Evolutionary conservation across 2,329 filamentous ascomycete genomes (phyloP).

Genomic region (Colletotrichum shisoi): DNA sequence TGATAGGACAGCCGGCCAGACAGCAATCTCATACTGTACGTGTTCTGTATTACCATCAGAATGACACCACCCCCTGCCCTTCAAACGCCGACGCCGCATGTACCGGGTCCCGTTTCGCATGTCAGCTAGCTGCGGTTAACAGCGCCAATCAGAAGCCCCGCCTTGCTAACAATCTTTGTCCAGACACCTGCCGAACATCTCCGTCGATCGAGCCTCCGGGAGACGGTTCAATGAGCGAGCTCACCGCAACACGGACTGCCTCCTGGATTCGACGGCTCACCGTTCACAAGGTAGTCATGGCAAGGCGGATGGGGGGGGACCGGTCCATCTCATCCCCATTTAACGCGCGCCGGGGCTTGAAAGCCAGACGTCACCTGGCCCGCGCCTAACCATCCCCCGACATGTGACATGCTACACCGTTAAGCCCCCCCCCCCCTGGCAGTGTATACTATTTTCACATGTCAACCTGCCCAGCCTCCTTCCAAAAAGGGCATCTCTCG

Average conservation of each 20-base stretch:
- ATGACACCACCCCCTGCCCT: background rate
- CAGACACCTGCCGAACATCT: constrained; percentile 6
- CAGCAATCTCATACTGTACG: background rate
- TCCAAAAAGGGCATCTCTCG: background rate
- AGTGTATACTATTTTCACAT: constrained; percentile 1
- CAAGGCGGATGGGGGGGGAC: background rate
- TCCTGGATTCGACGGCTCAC: background rate
- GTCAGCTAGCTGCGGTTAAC: constrained; percentile 28
- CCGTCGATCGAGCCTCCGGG: background rate
- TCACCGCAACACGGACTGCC: constrained; percentile 1
- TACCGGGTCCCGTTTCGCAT: constrained; percentile 28
- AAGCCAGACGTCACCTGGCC: constrained; percentile 22
- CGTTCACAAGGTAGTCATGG: background rate
- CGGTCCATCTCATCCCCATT: background rate
- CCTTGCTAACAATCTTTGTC: background rate
- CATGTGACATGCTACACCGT: constrained; percentile 31
- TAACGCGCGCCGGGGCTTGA: constrained; percentile 6
- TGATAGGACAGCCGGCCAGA: background rate
- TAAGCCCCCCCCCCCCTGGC: no score
- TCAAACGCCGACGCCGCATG: background rate
- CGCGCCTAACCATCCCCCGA: background rate
- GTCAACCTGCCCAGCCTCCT: background rate
- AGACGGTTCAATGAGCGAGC: background rate
- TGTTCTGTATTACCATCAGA: background rate
- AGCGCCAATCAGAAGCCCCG: constrained; percentile 35